phyloP scores from a whole-genome alignment of 345 rosid genomes.

The Luvunga scandens region DNA sequence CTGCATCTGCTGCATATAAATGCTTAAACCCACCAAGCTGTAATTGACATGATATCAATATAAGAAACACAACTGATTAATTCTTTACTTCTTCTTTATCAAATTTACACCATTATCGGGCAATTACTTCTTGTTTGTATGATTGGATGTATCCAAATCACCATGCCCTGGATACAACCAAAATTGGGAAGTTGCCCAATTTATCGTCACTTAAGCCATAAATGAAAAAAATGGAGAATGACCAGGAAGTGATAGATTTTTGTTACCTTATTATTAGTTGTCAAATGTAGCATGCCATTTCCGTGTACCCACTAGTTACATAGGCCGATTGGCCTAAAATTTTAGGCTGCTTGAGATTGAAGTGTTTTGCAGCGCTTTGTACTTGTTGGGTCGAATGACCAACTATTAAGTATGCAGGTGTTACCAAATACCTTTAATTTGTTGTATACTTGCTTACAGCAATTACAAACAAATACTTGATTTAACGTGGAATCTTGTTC shows the following conservation, averaged over 20 bases:
- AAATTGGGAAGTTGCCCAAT: background rate
- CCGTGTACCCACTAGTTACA: background rate
- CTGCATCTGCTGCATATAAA: slow-evolving; percentile 77
- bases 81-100: background rate
- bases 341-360: background rate
- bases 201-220: background rate
- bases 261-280: background rate
- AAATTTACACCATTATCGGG: background rate
- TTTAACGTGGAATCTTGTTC: too few relatives aligned
- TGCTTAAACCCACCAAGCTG: slow-evolving; percentile 78
- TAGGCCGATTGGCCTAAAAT: background rate
- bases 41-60: slow-evolving; percentile 27
- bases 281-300: background rate
- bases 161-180: background rate
- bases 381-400: too few relatives aligned
- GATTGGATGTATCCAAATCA: background rate
- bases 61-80: background rate
- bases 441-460: too few relatives aligned
- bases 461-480: too few relatives aligned
- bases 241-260: background rate
- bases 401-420: too few relatives aligned
- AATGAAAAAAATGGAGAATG: background rate
- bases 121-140: background rate
- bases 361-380: background rate
- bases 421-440: too few relatives aligned